These are phyloP conservation scores for Boletus insuetus DNA, from an alignment of 768 basidiomycete species.

Conservation along the genomic window DNA sequence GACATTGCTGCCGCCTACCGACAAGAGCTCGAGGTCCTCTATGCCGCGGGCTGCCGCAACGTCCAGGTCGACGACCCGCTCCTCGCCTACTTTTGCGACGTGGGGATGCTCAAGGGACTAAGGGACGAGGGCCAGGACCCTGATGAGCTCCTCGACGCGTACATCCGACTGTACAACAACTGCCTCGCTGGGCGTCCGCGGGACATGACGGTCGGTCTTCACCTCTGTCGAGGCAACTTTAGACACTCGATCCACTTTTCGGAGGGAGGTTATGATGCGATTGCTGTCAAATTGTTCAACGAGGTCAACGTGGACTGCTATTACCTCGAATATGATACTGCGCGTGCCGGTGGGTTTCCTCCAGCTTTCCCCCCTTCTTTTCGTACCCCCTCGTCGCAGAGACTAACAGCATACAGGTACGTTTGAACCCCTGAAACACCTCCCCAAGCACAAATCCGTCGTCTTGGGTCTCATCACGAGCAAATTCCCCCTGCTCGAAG, in stretches of 20 bases:
- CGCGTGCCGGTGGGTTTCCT: constrained; percentile 37
- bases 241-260: constrained; percentile 38
- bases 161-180: constrained; percentile 40
- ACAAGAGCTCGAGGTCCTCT: constrained; percentile 43
- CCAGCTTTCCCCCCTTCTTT: not conserved
- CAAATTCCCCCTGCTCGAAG: constrained; percentile 44
- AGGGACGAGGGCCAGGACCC: constrained; percentile 58
- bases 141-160: constrained; percentile 62
- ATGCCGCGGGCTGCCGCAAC: constrained; percentile 42
- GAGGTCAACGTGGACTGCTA: constrained; percentile 42
- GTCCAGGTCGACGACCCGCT: constrained; percentile 48
- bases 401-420: constrained; percentile 12
- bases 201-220: constrained; percentile 42
- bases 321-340: constrained; percentile 49
- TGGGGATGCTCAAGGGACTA: constrained; percentile 55
- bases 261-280: constrained; percentile 45
- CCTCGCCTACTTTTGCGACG: constrained; percentile 64
- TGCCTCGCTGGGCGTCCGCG: constrained; percentile 36
- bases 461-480: constrained; percentile 45
- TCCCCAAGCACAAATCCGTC: constrained; percentile 37
- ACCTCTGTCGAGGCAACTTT: constrained; percentile 43
- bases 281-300: constrained; percentile 45
- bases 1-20: constrained; percentile 48
- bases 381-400: too few species aligned
- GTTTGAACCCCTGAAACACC: constrained; percentile 31